Evolutionary conservation across 208 protist genomes (phyloP).

Genomic region (Leishmania amazonensis): DNA sequence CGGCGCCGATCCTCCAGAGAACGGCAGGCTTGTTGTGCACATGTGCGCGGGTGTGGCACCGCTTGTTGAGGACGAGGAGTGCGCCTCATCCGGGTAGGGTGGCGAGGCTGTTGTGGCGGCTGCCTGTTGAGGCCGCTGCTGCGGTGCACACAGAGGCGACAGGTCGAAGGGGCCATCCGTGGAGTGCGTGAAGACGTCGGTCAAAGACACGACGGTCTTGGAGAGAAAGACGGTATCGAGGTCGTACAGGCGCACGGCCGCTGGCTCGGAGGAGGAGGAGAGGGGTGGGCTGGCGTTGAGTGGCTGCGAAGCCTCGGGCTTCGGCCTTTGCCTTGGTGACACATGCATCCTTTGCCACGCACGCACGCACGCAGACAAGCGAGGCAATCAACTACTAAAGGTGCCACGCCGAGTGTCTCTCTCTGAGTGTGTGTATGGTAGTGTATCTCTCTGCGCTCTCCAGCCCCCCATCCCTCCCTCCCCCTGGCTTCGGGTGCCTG

Average conservation of each 20-base stretch:
- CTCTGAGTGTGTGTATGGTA: background rate
- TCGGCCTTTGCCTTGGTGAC: background rate
- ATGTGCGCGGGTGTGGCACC: background rate
- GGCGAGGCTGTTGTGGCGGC: background rate
- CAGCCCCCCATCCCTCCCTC: background rate
- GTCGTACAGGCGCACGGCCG: conserved; percentile 34
- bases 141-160: conserved; percentile 5
- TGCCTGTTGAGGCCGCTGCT: background rate
- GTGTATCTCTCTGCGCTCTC: background rate
- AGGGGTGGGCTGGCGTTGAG: background rate
- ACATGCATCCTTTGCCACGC: background rate
- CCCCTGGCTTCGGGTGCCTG: background rate
- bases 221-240: conserved; percentile 41
- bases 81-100: background rate
- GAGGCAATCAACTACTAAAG: background rate
- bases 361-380: background rate
- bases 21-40: background rate
- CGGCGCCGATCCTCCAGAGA: conserved; percentile 19
- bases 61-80: background rate
- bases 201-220: conserved; percentile 35
- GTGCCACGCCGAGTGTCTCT: background rate
- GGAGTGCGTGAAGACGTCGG: conserved; percentile 21
- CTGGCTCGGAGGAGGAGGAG: conserved; percentile 2
- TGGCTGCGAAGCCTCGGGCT: background rate
- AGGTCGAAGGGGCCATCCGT: conserved; percentile 17